phyloP scores from a whole-genome alignment of 257 asterid genomes.

The Solanum tarapatanum region DNA sequence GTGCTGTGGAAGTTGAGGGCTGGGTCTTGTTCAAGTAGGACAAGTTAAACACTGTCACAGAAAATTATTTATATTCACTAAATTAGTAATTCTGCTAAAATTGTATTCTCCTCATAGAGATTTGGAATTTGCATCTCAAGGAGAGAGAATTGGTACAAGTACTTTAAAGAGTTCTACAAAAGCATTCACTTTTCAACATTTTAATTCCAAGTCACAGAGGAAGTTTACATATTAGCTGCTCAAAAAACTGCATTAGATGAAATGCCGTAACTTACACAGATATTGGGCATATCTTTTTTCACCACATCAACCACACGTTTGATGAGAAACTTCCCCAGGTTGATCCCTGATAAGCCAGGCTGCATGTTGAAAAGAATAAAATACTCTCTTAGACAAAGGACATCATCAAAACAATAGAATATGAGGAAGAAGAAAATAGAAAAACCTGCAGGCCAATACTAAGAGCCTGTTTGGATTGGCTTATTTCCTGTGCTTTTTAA shows the following conservation, averaged over 20 bases:
- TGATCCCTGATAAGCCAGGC: constrained; percentile 96
- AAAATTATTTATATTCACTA: not conserved
- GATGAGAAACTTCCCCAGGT: constrained; percentile 86
- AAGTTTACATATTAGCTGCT: not conserved
- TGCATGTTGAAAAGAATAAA: constrained; percentile 16
- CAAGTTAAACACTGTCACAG: not conserved
- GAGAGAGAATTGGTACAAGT: not conserved
- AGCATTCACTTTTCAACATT: not conserved
- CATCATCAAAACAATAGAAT: not conserved
- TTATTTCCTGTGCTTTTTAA: not conserved
- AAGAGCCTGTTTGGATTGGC: not conserved
- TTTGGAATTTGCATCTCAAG: not conserved
- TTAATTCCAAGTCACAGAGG: not conserved
- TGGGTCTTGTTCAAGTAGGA: not conserved
- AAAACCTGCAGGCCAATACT: not conserved
- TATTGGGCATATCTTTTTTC: constrained; percentile 74
- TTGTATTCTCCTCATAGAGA: not conserved
- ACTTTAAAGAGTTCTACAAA: not conserved
- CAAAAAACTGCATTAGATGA: not conserved
- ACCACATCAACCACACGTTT: constrained; percentile 93
- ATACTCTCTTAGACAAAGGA: not conserved
- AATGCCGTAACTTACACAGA: constrained; percentile 44
- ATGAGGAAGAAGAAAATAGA: not conserved
- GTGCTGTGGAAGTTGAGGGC: not conserved
- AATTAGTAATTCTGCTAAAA: not conserved